These are phyloP conservation scores for Aspergillus niger DNA, from an alignment of 2,329 filamentous ascomycete genomes.

Conservation along the genomic window DNA sequence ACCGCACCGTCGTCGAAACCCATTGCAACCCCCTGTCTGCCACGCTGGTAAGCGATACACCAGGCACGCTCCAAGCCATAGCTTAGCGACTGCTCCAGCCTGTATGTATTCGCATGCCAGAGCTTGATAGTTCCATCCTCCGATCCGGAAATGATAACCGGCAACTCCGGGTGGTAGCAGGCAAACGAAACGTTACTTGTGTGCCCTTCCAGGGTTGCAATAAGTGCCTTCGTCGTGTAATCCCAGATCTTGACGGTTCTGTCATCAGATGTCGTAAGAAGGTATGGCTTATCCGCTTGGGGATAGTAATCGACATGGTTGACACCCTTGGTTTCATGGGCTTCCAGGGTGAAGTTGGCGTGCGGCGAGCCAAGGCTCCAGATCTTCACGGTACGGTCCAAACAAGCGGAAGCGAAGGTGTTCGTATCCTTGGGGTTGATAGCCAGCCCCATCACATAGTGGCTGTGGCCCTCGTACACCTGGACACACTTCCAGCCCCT, in stretches of 20 bases:
- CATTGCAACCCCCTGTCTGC: constrained; percentile 89
- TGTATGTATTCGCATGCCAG: constrained; percentile 98
- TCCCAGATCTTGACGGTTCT: constrained; percentile 98
- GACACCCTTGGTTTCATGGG: constrained; percentile 94
- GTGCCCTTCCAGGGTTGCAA: constrained; percentile 94
- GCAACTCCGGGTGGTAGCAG: constrained; percentile 94
- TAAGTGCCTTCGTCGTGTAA: constrained; percentile 96
- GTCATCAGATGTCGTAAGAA: constrained; percentile 95
- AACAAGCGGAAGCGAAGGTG: constrained; percentile 87
- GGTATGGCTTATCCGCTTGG: constrained; percentile 72
- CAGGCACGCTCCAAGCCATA: constrained; percentile 95
- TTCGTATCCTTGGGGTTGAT: constrained; percentile 98
- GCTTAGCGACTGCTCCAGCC: constrained; percentile 91
- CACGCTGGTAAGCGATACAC: constrained; percentile 95
- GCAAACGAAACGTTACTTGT: constrained; percentile 98
- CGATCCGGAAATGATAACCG: constrained; percentile 95
- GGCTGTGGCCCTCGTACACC: constrained; percentile 92
- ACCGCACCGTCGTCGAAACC: constrained; percentile 98
- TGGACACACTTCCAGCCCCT: constrained; percentile 97
- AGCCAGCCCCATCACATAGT: constrained; percentile 94
- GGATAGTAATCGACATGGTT: constrained; percentile 93
- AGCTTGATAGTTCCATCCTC: constrained; percentile 97
- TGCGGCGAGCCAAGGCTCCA: constrained; percentile 94
- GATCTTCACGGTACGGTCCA: constrained; percentile 96
- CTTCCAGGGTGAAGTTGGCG: constrained; percentile 94